Base-by-base conservation (phyloP, 2,329 filamentous ascomycete species). In the Cryphonectria nitschkei region DNA sequence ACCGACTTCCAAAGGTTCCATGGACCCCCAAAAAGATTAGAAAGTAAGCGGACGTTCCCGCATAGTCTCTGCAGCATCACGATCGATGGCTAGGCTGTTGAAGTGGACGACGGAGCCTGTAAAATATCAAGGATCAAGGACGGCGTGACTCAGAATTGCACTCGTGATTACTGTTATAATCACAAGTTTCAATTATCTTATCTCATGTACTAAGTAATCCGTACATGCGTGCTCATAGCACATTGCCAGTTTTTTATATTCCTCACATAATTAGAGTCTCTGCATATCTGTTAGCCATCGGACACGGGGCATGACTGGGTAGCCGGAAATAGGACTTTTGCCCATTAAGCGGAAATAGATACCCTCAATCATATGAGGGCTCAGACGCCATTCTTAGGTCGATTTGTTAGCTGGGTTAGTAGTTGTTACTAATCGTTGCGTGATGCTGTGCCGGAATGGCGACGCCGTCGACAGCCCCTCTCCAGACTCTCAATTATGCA, bases 381-480 rank as follows among this genome's bases (percentile, higher is more conserved):
- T 19, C 11, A 65, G 37, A 26, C n/a, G 63, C 58, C 32, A 62
- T 13, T 16, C 7, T 65, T 22, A 26, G 22, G 41, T 50, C 26
- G 1, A 6, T n/a, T 9, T 65, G 58, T 34, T 8, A 22, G 22
- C 26, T 37, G 3, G 63, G 39, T 32, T 50, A 65, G 62, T n/a
- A 50, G 6, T 37, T 37, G 34, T 37, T 7, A 37, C 34, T 37
- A 37, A 13, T 26, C 16, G 26, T 68, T 68, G 66, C 56, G 66
- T 63, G 56, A 68, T 62, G 29, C 16, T 19, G 39, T 62, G 56
- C 66, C 50, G 9, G 29, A 62, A 68, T 68, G 66, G 32, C 66
- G 66, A 62, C 37, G 29, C 26, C 6, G 2, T 19, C 32, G 26
- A 41, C 26, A 3, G 46, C 41, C 62, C n/a, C 26, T 63, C 26